These are phyloP conservation scores for Phytophthora boehmeriae DNA, from an alignment of 352 stramenopile species.

Conservation along the genomic window DNA sequence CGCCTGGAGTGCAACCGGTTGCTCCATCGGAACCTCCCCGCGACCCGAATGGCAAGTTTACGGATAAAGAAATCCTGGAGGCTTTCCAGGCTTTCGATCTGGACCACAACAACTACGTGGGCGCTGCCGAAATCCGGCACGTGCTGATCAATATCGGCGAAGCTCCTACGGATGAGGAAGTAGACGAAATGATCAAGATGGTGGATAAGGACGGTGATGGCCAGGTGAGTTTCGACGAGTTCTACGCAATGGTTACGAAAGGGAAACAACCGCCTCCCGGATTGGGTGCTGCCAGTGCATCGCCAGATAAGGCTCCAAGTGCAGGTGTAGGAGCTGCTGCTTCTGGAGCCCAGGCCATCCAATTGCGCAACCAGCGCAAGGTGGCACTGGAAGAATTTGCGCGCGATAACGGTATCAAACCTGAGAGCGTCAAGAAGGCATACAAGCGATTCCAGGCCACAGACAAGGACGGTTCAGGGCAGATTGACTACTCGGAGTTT, in stretches of 20 bases:
- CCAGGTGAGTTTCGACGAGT: conserved; percentile 95
- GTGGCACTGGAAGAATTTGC: conserved; percentile 93
- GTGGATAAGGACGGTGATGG: conserved; percentile 95
- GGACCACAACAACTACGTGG: conserved; percentile 97
- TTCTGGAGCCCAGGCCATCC: conserved; percentile 77
- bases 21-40: conserved; percentile 75
- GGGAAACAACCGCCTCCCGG: conserved; percentile 91
- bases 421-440: conserved; percentile 96
- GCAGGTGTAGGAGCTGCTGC: conserved; percentile 30
- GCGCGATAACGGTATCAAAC: conserved; percentile 96
- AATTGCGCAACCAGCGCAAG: conserved; percentile 93
- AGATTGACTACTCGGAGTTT: conserved; percentile 98
- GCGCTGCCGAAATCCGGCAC: conserved; percentile 93
- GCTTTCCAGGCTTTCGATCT: conserved; percentile 95
- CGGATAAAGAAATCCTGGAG: conserved; percentile 95
- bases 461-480: conserved; percentile 93
- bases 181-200: conserved; percentile 97
- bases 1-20: conserved; percentile 54
- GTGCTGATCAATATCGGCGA: conserved; percentile 97
- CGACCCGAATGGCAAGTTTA: conserved; percentile 96
- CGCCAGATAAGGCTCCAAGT: conserved; percentile 38
- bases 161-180: conserved; percentile 94
- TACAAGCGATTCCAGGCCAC: conserved; percentile 96
- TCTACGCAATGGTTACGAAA: conserved; percentile 96
- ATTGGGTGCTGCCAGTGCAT: conserved; percentile 50